These are phyloP conservation scores for Aspergillus ruber DNA, from an alignment of 2,329 filamentous ascomycete genomes.

Conservation along the genomic window DNA sequence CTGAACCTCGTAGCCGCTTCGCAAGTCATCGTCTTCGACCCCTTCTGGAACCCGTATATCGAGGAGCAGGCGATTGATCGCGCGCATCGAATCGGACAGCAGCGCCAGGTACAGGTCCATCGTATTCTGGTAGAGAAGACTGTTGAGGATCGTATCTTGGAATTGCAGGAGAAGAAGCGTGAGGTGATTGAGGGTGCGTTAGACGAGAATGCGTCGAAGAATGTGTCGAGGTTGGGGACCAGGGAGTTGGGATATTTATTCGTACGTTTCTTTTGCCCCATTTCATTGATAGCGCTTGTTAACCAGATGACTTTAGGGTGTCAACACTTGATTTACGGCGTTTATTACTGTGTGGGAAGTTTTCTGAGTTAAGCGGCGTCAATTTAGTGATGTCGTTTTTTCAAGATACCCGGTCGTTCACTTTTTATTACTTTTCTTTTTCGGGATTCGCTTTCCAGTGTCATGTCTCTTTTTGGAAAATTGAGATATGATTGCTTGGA, in stretches of 20 bases:
- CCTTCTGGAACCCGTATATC: constrained; percentile 91
- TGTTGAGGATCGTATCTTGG: constrained; percentile 80
- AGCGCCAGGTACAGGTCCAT: constrained; percentile 67
- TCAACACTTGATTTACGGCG: constrained; percentile 1
- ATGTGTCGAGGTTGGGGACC: constrained; percentile 59
- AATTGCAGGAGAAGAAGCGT: constrained; percentile 71
- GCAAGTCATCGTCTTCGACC: constrained; percentile 83
- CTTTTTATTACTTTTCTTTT: too few species aligned
- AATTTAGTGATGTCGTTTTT: background rate
- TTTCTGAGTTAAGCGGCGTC: constrained; percentile 4
- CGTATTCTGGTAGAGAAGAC: constrained; percentile 70
- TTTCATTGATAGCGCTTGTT: background rate
- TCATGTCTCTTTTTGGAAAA: too few species aligned
- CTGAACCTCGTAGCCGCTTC: constrained; percentile 78
- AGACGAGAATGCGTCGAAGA: constrained; percentile 64
- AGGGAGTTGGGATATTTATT: constrained; percentile 68
- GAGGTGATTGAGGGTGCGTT: constrained; percentile 70
- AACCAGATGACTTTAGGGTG: background rate
- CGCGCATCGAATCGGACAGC: constrained; percentile 80
- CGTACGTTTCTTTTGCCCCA: constrained; percentile 24
- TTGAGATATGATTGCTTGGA: too few species aligned
- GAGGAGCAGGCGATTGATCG: constrained; percentile 90
- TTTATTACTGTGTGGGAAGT: constrained; percentile 9
- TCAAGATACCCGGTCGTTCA: background rate
- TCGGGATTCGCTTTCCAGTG: too few species aligned